Percentiles rank a stretch among this genome's conserved stretches.
phyloP scores from a whole-genome alignment of 768 basidiomycete species.

The Dictyophora rubrovolvata region DNA sequence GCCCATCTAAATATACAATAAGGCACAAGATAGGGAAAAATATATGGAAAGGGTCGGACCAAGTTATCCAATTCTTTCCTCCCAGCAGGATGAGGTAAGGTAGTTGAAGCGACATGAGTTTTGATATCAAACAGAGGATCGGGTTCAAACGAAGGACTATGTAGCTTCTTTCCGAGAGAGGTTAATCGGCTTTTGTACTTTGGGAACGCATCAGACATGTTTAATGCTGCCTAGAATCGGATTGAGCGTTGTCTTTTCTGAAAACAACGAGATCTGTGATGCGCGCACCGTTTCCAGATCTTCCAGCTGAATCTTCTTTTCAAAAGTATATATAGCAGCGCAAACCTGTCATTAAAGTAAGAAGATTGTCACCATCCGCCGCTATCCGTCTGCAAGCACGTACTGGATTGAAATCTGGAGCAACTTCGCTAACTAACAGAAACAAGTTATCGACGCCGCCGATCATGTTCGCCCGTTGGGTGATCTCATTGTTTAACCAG shows the following conservation, averaged over 20 bases:
- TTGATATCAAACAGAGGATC: neutral
- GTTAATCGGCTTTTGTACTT: neutral
- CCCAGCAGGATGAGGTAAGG: neutral
- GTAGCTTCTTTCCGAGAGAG: neutral
- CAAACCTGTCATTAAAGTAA: neutral
- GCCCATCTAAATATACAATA: neutral
- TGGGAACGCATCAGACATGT: neutral
- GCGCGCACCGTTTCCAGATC: neutral
- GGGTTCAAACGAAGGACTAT: neutral
- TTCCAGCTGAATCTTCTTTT: neutral
- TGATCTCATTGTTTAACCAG: neutral
- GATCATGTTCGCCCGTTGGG: neutral
- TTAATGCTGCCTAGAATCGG: neutral
- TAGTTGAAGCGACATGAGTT: neutral
- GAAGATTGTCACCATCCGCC: neutral
- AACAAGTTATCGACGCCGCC: slow-evolving; percentile 1
- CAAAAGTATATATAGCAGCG: neutral
- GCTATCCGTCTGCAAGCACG: neutral
- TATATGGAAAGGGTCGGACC: neutral
- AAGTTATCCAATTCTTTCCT: neutral
- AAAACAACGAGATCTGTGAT: too few species aligned
- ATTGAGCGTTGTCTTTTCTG: neutral
- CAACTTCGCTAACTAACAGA: neutral
- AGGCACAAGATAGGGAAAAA: neutral
- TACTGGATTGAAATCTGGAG: slow-evolving; percentile 1